A percentile compares a stretch with the other conserved stretches of the same genome.
These are phyloP conservation scores for Mycena citricolor DNA, from an alignment of 1,284 basidiomycete species.

Conservation along the genomic window DNA sequence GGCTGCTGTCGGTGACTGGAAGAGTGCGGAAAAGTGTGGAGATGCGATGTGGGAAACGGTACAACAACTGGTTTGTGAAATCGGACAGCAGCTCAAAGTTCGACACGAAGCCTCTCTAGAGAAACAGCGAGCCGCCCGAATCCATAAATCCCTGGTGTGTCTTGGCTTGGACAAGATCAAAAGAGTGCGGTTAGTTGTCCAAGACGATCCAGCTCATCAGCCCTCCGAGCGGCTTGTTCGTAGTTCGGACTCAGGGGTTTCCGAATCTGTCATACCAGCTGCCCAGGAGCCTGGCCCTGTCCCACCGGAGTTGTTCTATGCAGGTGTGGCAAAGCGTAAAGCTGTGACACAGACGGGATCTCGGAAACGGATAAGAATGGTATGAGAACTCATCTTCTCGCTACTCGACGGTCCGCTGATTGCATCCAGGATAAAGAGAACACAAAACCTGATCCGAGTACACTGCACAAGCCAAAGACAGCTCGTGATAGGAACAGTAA, in stretches of 20 bases:
- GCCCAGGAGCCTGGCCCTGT: too few relatives aligned
- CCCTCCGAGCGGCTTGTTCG: too few relatives aligned
- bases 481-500: conserved; percentile 3
- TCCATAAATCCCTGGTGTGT: neutral
- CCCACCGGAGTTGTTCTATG: too few relatives aligned
- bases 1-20: neutral
- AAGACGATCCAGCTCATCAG: neutral
- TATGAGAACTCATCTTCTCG: too few relatives aligned
- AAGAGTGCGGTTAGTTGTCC: neutral
- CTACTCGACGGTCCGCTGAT: too few relatives aligned
- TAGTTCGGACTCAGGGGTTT: too few relatives aligned
- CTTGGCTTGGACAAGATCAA: neutral
- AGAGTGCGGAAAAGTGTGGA: neutral
- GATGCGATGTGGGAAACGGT: neutral
- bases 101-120: conserved; percentile 1
- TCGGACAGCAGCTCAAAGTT: neutral
- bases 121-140: neutral
- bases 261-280: too few relatives aligned
- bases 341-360: too few relatives aligned
- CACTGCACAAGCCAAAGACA: too few relatives aligned
- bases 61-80: neutral
- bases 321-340: too few relatives aligned
- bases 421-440: conserved; percentile 9
- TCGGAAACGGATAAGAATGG: too few relatives aligned
- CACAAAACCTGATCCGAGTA: neutral